phyloP scores from a whole-genome alignment of 2,329 filamentous ascomycete species.

The Fusarium nurragi region DNA sequence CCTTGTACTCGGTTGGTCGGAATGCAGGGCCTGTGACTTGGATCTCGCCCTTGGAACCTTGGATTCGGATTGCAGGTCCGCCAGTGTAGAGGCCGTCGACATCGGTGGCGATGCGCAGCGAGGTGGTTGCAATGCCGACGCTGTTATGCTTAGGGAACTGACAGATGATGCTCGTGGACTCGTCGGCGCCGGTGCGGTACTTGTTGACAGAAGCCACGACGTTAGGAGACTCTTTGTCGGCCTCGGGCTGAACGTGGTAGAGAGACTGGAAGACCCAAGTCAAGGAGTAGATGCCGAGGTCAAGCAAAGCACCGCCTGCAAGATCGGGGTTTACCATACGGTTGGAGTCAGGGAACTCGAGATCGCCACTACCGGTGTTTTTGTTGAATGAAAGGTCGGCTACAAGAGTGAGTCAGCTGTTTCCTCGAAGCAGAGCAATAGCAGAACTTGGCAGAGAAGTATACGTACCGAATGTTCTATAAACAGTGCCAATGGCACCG shows the following conservation, averaged over 20 bases:
- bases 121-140: conserved; percentile 77
- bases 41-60: conserved; percentile 83
- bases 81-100: conserved; percentile 67
- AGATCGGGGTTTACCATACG: conserved; percentile 86
- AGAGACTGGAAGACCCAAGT: conserved; percentile 93
- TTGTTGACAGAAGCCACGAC: conserved; percentile 76
- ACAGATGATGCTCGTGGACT: conserved; percentile 79
- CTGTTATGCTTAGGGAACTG: conserved; percentile 75
- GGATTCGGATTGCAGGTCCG: conserved; percentile 78
- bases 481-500: conserved; percentile 68
- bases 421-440: neutral
- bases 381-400: conserved; percentile 70
- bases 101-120: conserved; percentile 69
- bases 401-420: conserved; percentile 36
- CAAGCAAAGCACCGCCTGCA: conserved; percentile 83
- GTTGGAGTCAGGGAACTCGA: conserved; percentile 68
- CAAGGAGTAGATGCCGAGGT: conserved; percentile 87
- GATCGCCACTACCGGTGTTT: conserved; percentile 64
- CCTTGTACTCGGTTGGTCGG: conserved; percentile 71
- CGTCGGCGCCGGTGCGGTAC: conserved; percentile 79
- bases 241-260: conserved; percentile 79
- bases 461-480: conserved; percentile 63
- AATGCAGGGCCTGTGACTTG: conserved; percentile 79
- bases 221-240: conserved; percentile 72
- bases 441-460: neutral